Evolutionary conservation across 2,329 filamentous ascomycete species (phyloP), one percentile per base, ranked within the genome.

Genomic region (Aspergillus unguis): DNA sequence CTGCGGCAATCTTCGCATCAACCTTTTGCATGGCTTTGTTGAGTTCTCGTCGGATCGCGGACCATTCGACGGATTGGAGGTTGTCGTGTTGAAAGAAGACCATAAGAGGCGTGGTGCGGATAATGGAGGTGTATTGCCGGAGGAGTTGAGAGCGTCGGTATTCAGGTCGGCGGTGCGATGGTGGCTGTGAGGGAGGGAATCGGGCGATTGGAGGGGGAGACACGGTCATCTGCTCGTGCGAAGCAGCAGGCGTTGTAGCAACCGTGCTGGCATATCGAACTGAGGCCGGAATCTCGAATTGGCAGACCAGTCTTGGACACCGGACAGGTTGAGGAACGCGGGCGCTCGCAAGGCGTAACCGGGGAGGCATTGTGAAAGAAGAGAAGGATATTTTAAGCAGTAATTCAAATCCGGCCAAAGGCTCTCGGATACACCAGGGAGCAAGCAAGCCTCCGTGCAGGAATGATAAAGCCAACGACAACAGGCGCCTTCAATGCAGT

Each of bases 131-230:
- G 75, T 96, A 96, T 63, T 88, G 85, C 53, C 92, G 85, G 60
- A 87, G 83, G 23, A 97, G 80, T 74, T 99, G 94, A 11, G 91
- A 87, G 76, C 97, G 96, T 70, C 92, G 87, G 65, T 87, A 87
- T 68, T 95, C 88, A 43, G 92, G 83, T 23, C 86, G 87, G 68
- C 92, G 89, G 69, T 95, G 87, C 50, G 89, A 95, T 3, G 90
- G 90, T 2, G 92, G 92, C 72, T 96, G 91, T 1, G 85, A 87
- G 0, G 85, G 68, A 48, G 82, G 79, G 61, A 77, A 80, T 63
- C 76, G 75, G 31, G 75, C 66, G 25, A 83, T 74, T 31, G 78
- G 73, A 5, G 74, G 65, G 49, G 67, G 62, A 1, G 76, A 73
- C 31, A 52, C 66, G 42, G 71, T 70, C 56, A 76, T 78, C 59